Evolutionary conservation across 2,329 filamentous ascomycete genomes (phyloP).

Genomic region (Teratosphaeria destructans): DNA sequence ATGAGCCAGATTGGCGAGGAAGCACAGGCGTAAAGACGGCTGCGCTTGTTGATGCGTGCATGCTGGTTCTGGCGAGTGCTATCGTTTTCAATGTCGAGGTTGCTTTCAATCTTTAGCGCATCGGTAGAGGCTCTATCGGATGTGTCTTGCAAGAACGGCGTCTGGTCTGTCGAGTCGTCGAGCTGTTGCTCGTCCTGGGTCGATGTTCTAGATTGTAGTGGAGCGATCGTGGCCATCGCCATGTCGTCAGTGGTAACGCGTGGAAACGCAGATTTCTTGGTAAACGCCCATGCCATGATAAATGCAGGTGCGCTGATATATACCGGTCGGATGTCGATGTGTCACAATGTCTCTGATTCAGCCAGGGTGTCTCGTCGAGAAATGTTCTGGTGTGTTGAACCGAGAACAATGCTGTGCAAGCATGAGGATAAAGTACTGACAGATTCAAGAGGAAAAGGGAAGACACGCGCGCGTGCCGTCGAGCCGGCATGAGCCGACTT

Average conservation of each 20-base stretch:
- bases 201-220: neutral
- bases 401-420: neutral
- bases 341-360: neutral
- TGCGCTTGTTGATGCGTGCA: neutral
- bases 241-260: neutral
- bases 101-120: neutral
- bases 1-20: conserved; percentile 1
- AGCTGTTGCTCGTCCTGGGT: neutral
- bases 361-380: neutral
- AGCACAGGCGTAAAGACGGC: neutral
- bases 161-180: neutral
- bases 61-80: neutral
- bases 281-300: neutral
- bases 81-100: neutral
- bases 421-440: neutral
- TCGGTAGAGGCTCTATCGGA: neutral
- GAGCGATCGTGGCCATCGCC: neutral
- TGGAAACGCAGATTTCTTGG: neutral
- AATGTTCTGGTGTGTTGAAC: neutral
- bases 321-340: neutral
- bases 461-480: neutral
- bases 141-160: neutral
- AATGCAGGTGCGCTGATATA: neutral
- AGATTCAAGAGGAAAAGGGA: neutral
- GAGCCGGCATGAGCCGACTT: neutral